Evolutionary conservation across 2,329 filamentous ascomycete species (phyloP).

Genomic region (Drechslerella stenobrocha): DNA sequence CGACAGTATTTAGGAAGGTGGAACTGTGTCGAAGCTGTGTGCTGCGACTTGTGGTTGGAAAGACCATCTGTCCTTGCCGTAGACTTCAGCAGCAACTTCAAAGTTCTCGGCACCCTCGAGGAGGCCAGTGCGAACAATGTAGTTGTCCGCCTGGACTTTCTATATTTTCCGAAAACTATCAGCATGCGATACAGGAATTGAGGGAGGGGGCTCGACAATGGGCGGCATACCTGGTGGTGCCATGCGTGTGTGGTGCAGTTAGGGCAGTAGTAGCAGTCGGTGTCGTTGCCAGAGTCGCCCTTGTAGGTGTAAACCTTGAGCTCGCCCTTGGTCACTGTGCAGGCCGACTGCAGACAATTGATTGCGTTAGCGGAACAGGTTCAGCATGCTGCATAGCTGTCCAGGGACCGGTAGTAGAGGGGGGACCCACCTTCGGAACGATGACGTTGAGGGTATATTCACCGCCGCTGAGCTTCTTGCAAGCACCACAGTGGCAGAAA

Average conservation of each 20-base stretch:
- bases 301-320: conserved; percentile 38
- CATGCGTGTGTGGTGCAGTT: conserved; percentile 45
- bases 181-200: neutral
- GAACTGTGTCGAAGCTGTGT: conserved; percentile 7
- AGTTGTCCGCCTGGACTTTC: conserved; percentile 23
- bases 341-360: conserved; percentile 11
- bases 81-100: conserved; percentile 26
- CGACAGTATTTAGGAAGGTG: conserved; percentile 19
- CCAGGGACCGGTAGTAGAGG: neutral
- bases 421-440: conserved; percentile 17
- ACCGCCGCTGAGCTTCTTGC: conserved; percentile 33
- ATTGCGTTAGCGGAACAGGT: neutral
- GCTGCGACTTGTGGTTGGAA: conserved; percentile 24
- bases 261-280: conserved; percentile 39
- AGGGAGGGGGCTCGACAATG: neutral
- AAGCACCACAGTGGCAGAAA: conserved; percentile 45
- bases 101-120: conserved; percentile 27
- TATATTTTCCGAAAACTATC: neutral
- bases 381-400: neutral
- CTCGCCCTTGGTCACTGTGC: conserved; percentile 36
- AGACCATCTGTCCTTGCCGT: conserved; percentile 30
- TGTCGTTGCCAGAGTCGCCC: conserved; percentile 44
- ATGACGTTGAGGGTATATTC: conserved; percentile 38
- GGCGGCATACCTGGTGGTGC: conserved; percentile 37
- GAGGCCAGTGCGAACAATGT: conserved; percentile 34